Base-by-base conservation (phyloP, 1,139 yeast species). In the Torulaspora pretoriensis region DNA sequence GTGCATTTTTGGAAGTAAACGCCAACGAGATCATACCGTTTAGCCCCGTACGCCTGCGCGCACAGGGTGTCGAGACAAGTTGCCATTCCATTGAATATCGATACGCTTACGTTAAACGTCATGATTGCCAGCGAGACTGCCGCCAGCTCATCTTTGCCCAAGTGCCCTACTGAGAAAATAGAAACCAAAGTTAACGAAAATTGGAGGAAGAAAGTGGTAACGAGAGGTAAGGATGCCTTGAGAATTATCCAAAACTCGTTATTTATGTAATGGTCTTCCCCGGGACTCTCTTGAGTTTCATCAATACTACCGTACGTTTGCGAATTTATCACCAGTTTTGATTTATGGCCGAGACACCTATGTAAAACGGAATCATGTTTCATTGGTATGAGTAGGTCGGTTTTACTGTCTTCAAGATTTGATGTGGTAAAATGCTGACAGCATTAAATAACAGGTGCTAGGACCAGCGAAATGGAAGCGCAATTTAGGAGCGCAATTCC, bases 11-110 rank as follows among this genome's bases (percentile, higher is more conserved):
- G 73, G 49, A 70, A 69, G 47, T 71, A 70, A 4, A 70, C 43
- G 0, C 77, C 75, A 19, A 72, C 75, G 39, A 63, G 57, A 12
- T 57, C 47, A 38, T 54, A 61, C 42, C 64, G 62, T 29, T 62
- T 61, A 6, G 72, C 69, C 23, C 77, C 77, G 54, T 58, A 75
- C 0, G 81, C 80, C 53, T 76, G 80, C 0, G 80, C 70, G 51
- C 81, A 76, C 38, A 74, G 69, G 1, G 79, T 71, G 54, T 76
- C 81, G 23, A 77, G 60, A 40, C 75, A 69, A 1, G 80, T 74
- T 12, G 80, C 69, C 76, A 75, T 74, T 1, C 81, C 81, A 49
- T 75, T 79, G 48, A 72, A 74, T 3, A 75, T 68, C 1, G 80
- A 75, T 46, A 63, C 48, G 0, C 78, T 72, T 42, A 75, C 73